Percentiles rank a stretch among this genome's conserved stretches.
Evolutionary conservation across 805 yeast species (phyloP).

Genomic region (Saccharomycopsis sp.): DNA sequence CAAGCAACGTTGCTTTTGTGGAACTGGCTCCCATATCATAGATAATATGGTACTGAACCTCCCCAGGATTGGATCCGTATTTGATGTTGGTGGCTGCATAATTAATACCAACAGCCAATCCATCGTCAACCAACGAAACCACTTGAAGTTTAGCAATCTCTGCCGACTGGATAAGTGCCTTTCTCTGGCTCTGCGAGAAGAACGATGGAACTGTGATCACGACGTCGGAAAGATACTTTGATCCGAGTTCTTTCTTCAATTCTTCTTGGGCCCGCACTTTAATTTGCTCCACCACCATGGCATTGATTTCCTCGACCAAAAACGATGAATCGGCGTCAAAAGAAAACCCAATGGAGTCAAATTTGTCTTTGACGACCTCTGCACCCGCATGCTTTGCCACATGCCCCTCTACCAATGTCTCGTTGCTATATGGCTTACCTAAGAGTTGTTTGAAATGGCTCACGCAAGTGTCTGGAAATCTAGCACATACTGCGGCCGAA

Average conservation of each 20-base stretch:
- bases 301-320: constrained; percentile 70
- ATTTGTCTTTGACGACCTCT: constrained; percentile 35
- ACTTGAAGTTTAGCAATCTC: constrained; percentile 60
- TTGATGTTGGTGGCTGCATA: constrained; percentile 48
- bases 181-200: constrained; percentile 57
- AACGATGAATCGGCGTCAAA: constrained; percentile 34
- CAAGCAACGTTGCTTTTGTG: constrained; percentile 78
- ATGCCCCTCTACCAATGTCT: constrained; percentile 42
- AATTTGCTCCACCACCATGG: constrained; percentile 72
- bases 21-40: constrained; percentile 94
- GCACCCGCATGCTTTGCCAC: constrained; percentile 55
- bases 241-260: constrained; percentile 47
- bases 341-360: constrained; percentile 52
- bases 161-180: constrained; percentile 66
- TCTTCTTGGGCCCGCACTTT: constrained; percentile 56
- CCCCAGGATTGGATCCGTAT: constrained; percentile 31
- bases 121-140: constrained; percentile 71
- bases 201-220: constrained; percentile 76
- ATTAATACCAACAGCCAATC: constrained; percentile 83
- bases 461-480: constrained; percentile 67
- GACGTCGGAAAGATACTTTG: constrained; percentile 51
- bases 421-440: constrained; percentile 49
- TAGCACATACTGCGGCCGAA: constrained; percentile 60
- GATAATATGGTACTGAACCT: constrained; percentile 57
- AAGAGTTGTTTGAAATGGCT: constrained; percentile 63